Evolutionary conservation across 495 filamentous ascomycete genomes (phyloP).

Genomic region (Oidiodendron maius): DNA sequence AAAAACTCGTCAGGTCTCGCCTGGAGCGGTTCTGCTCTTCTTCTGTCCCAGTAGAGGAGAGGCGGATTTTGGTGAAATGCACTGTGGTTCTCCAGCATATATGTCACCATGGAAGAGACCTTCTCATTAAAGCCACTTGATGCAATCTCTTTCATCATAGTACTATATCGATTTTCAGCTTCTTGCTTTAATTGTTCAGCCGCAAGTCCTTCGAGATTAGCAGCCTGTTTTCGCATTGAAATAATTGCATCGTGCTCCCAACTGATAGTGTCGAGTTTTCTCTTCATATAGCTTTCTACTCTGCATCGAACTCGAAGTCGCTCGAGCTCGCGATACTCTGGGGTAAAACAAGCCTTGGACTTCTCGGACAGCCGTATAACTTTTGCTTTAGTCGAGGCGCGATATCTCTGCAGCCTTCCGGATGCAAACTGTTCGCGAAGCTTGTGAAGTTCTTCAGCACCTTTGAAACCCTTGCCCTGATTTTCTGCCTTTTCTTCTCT

Average conservation of each 20-base stretch:
- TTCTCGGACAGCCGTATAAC: neutral
- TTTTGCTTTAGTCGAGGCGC: neutral
- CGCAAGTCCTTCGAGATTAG: neutral
- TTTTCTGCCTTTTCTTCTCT: neutral
- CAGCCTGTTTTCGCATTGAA: neutral
- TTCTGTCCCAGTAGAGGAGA: constrained; percentile 17
- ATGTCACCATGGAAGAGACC: neutral
- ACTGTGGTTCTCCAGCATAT: neutral
- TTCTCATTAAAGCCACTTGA: neutral
- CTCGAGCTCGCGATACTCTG: neutral
- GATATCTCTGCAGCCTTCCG: neutral
- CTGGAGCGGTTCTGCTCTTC: constrained; percentile 19
- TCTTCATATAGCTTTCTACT: neutral
- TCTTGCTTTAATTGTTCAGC: constrained; percentile 5
- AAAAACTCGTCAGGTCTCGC: constrained; percentile 14
- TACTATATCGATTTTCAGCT: constrained; percentile 1
- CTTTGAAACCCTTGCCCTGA: neutral
- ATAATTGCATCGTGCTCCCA: neutral
- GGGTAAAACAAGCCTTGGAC: neutral
- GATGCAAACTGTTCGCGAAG: constrained; percentile 4
- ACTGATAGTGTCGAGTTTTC: neutral
- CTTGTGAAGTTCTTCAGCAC: neutral
- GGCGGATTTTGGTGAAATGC: constrained; percentile 7
- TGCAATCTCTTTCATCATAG: neutral
- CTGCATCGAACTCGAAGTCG: neutral